phyloP scores from a whole-genome alignment of 2,329 filamentous ascomycete species.

The Teratosphaeriaceae sp. region DNA sequence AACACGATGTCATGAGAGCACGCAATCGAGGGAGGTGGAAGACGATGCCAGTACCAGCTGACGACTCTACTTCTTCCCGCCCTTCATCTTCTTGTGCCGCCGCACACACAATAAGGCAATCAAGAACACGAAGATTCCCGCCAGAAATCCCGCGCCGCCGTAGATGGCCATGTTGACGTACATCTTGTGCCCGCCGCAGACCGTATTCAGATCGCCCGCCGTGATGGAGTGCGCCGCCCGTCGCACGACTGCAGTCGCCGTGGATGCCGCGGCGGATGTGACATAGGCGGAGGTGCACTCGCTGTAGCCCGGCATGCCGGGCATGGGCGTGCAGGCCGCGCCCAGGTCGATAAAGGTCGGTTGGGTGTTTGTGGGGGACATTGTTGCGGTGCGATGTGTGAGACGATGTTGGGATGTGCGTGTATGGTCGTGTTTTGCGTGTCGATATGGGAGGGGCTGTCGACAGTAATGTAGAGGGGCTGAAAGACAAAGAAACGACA shows the following conservation, averaged over 20 bases:
- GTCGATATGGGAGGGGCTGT: too few relatives aligned
- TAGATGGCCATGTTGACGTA: not conserved
- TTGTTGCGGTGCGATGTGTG: not conserved
- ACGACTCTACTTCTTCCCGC: slow-evolving; percentile 1
- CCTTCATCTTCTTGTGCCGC: not conserved
- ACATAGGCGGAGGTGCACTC: slow-evolving; percentile 1
- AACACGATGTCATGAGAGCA: too few relatives aligned
- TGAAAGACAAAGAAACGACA: too few relatives aligned
- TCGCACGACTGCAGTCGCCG: not conserved
- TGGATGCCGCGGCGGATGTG: not conserved
- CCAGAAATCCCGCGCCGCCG: not conserved
- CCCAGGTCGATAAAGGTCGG: slow-evolving; percentile 1
- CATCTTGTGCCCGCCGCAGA: not conserved
- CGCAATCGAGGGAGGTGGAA: too few relatives aligned
- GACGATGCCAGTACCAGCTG: too few relatives aligned
- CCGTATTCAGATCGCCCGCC: not conserved
- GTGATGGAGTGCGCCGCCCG: not conserved
- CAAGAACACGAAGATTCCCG: not conserved
- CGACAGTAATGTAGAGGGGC: too few relatives aligned
- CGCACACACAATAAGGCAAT: not conserved
- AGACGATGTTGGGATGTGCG: not conserved
- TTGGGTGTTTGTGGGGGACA: not conserved
- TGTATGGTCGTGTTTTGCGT: not conserved
- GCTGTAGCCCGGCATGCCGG: slow-evolving; percentile 1
- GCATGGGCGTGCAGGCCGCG: not conserved